Base-by-base conservation (phyloP, 306 rosid genomes). In the Cucurbita argyrosperma region DNA sequence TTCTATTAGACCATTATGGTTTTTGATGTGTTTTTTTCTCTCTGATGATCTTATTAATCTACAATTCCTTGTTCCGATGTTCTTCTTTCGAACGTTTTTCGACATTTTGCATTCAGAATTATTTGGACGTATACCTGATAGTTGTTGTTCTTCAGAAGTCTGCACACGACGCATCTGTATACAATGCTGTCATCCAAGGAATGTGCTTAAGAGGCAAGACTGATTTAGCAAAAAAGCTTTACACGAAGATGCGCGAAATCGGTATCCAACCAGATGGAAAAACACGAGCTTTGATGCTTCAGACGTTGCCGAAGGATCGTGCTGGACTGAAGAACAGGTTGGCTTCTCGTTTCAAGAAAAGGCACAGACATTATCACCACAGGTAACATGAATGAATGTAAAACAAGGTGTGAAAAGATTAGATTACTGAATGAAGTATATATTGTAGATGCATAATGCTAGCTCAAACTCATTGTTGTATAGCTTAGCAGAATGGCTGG, bases 131-230 rank as follows among this genome's bases (percentile, higher is more conserved):
- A 58, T n/a, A 51, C 10, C 26, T 57, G 11, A 43, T 26, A 13
- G 14, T 13, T 60, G 19, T 84, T 69, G 49, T 71, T 82, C 49
- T 78, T 83, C 87, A 84, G 94, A 70, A 55, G 68, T 76, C 52
- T 53, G 78, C 52, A 74, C 88, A 90, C 23, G 80, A 85, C 75
- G 85, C 81, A 8, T 76, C 92, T 26, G 85, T 94, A 7, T 94
- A 88, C 77, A 89, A 94, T 74, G 88, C 90, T 37, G 94, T 69
- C 21, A 60, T 90, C 75, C 98, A 94, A 78, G 97, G 94, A 81
- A 74, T 89, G 95, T 89, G 90, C 86, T 85, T 89, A 30, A 75
- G 84, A 60, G 78, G 92, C 64, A 86, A 88, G 77, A 77, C 65
- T 23, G 82, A 88, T 45, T 77, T 74, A 49, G 92, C 92, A 10